These are phyloP conservation scores for Wickerhamomyces bovis DNA, from an alignment of 805 yeast genomes.

Conservation along the genomic window DNA sequence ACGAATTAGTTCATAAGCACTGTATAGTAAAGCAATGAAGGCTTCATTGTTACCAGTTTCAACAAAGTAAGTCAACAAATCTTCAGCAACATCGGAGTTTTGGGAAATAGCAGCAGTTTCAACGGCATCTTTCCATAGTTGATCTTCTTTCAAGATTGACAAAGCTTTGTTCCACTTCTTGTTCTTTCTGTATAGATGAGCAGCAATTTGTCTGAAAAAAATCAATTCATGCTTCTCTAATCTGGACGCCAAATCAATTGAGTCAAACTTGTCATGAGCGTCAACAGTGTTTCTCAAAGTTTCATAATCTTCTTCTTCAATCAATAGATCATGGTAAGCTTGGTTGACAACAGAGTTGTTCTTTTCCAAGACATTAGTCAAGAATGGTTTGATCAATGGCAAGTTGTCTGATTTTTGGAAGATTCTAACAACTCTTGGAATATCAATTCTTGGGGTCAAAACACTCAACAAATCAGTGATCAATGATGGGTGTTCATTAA, in stretches of 20 bases:
- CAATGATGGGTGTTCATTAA: slow-evolving; percentile 86
- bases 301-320: slow-evolving; percentile 95
- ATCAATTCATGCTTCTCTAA: slow-evolving; percentile 86
- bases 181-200: slow-evolving; percentile 86
- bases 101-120: slow-evolving; percentile 84
- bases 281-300: slow-evolving; percentile 84
- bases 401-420: slow-evolving; percentile 93
- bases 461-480: slow-evolving; percentile 81
- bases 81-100: slow-evolving; percentile 79
- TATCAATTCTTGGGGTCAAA: slow-evolving; percentile 83
- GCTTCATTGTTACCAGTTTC: slow-evolving; percentile 97
- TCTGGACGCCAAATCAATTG: slow-evolving; percentile 85
- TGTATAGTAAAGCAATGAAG: slow-evolving; percentile 80
- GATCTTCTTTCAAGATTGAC: slow-evolving; percentile 82
- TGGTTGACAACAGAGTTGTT: slow-evolving; percentile 87
- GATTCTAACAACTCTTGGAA: slow-evolving; percentile 90
- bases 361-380: slow-evolving; percentile 84
- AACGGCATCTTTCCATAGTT: slow-evolving; percentile 91
- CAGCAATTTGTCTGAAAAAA: slow-evolving; percentile 95
- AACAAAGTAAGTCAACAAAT: slow-evolving; percentile 82
- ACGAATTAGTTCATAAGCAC: slow-evolving; percentile 74
- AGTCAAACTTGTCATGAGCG: slow-evolving; percentile 85
- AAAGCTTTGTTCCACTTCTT: slow-evolving; percentile 91
- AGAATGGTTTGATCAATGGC: slow-evolving; percentile 93
- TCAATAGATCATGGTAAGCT: slow-evolving; percentile 91